phyloP scores from a whole-genome alignment of 441 rosid genomes.

The Lepidium campestre region DNA sequence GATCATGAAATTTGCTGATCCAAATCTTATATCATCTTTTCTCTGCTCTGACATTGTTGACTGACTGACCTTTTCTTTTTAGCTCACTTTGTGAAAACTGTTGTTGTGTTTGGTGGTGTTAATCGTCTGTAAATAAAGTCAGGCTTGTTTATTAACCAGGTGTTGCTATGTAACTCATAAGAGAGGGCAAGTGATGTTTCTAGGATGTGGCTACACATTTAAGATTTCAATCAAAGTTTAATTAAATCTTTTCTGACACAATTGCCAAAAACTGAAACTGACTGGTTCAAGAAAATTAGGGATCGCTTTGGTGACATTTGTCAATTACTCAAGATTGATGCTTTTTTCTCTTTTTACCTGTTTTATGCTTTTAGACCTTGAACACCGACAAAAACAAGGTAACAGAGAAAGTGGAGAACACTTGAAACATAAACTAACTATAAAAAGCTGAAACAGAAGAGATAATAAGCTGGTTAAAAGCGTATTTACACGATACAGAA shows the following conservation, averaged over 20 bases:
- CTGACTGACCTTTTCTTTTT: neutral
- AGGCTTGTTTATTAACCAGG: neutral
- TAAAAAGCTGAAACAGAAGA: neutral
- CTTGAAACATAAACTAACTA: neutral
- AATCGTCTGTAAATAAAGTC: constrained; percentile 18
- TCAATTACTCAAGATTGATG: neutral
- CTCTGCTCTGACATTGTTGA: neutral
- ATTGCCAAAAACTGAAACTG: neutral
- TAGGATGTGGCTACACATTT: neutral
- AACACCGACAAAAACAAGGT: constrained; percentile 15
- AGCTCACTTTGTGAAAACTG: neutral
- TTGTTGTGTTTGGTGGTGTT: constrained; percentile 1
- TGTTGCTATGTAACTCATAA: neutral
- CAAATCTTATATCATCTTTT: constrained; percentile 22
- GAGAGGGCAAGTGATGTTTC: neutral
- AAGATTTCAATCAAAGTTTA: neutral
- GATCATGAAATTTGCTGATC: constrained; percentile 38
- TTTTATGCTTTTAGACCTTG: neutral
- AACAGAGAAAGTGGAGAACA: neutral
- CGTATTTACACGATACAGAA: constrained; percentile 30
- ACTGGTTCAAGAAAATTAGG: neutral
- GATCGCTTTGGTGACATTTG: neutral
- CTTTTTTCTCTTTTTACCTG: constrained; percentile 3
- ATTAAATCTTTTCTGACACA: no score
- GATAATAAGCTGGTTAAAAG: constrained; percentile 2